These are phyloP conservation scores for Discostella stelligera DNA, from an alignment of 352 stramenopile genomes.

Conservation along the genomic window DNA sequence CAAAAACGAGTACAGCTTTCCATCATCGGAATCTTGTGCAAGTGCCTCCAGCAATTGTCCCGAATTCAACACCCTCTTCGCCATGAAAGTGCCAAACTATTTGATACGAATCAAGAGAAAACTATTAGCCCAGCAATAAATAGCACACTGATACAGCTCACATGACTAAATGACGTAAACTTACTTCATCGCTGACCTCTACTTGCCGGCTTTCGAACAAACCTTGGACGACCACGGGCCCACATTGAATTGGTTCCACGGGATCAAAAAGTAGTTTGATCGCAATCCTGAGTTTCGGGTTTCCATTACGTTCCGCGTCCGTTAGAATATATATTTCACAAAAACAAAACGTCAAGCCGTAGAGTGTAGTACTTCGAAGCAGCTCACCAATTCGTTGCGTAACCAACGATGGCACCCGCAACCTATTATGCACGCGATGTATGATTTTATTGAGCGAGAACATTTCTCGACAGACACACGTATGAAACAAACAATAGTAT, in stretches of 20 bases:
- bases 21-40: constrained; percentile 52
- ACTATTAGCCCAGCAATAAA: neutral
- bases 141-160: neutral
- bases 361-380: neutral
- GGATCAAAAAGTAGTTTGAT: constrained; percentile 79
- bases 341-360: neutral
- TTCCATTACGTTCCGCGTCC: neutral
- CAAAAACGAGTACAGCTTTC: constrained; percentile 67
- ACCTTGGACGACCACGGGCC: constrained; percentile 91
- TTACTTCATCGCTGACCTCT: constrained; percentile 67
- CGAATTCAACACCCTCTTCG: constrained; percentile 59
- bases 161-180: neutral
- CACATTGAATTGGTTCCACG: constrained; percentile 76
- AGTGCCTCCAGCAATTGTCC: constrained; percentile 57
- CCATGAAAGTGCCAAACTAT: constrained; percentile 73
- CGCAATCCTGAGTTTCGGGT: constrained; percentile 45
- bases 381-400: constrained; percentile 65
- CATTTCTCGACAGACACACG: neutral
- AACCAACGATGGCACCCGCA: constrained; percentile 83
- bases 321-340: neutral
- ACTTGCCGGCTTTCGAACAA: constrained; percentile 92
- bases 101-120: neutral
- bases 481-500: constrained; percentile 1
- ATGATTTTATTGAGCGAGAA: neutral
- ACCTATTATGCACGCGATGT: constrained; percentile 21